Percentiles rank a stretch among this genome's conserved stretches.
Evolutionary conservation across 2,329 filamentous ascomycete genomes (phyloP).

Genomic region (Gaeumannomyces sp.): DNA sequence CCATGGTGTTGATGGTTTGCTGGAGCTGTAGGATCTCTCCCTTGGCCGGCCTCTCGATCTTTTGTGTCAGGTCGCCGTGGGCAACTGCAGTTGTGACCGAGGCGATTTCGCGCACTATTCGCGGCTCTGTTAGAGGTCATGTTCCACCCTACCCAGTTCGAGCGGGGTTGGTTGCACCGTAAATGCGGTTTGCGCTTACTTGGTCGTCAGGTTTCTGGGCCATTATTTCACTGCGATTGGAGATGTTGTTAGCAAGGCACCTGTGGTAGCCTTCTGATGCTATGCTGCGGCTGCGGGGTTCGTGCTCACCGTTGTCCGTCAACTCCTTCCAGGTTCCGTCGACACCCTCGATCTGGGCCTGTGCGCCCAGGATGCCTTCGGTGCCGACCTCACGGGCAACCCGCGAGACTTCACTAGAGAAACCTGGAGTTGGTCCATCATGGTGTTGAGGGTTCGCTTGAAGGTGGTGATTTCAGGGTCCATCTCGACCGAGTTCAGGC

Average conservation of each 20-base stretch:
- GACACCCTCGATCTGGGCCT: conserved; percentile 88
- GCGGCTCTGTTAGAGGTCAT: neutral
- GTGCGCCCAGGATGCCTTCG: conserved; percentile 87
- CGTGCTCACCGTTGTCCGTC: conserved; percentile 66
- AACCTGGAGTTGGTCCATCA: conserved; percentile 97
- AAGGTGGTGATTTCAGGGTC: conserved; percentile 97
- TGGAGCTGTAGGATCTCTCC: conserved; percentile 79
- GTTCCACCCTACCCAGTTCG: neutral
- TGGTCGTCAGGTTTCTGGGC: conserved; percentile 76
- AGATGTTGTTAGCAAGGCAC: neutral
- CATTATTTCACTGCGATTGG: conserved; percentile 65
- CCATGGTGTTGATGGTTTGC: conserved; percentile 86
- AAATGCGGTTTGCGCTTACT: conserved; percentile 29
- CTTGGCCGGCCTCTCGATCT: conserved; percentile 73
- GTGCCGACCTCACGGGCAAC: conserved; percentile 94
- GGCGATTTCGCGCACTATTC: conserved; percentile 70
- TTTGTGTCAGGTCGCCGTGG: conserved; percentile 76
- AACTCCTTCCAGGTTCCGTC: conserved; percentile 97
- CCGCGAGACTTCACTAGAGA: conserved; percentile 91
- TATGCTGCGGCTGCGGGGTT: neutral
- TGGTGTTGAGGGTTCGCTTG: conserved; percentile 96
- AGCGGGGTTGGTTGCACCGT: neutral
- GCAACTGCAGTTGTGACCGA: conserved; percentile 79
- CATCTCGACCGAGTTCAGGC: conserved; percentile 94
- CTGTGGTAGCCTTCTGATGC: neutral